Conservation (phyloP, 176 grass and related monocot species). For the Aegilops umbellulata region DNA sequence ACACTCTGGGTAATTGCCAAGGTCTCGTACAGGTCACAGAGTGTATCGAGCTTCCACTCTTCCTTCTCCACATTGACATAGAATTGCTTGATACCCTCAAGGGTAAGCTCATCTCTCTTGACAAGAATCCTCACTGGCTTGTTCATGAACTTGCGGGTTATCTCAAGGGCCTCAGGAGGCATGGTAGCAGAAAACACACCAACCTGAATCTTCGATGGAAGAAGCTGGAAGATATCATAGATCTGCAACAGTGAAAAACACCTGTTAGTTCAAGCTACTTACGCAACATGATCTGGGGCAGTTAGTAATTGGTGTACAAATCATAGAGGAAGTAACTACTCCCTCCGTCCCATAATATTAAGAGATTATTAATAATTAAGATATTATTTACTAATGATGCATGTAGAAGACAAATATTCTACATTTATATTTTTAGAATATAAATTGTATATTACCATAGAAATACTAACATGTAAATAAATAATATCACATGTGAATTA, state of each 20-base stretch:
- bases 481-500: background rate
- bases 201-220: conserved; percentile 71
- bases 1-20: conserved; percentile 83
- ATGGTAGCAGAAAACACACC: conserved; percentile 87
- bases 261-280: no score
- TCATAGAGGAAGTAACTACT: no score
- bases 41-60: conserved; percentile 84
- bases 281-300: no score
- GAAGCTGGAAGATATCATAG: conserved; percentile 84
- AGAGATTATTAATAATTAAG: no score
- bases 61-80: conserved; percentile 74
- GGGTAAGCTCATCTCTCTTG: conserved; percentile 80
- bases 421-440: no score
- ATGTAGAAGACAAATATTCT: background rate
- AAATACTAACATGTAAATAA: background rate
- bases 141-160: conserved; percentile 82
- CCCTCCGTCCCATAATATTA: no score
- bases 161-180: conserved; percentile 78
- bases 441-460: background rate
- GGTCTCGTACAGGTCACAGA: conserved; percentile 72
- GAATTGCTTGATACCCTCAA: conserved; percentile 85
- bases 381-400: no score
- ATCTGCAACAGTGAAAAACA: conserved; percentile 29
- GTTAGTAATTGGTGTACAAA: no score
- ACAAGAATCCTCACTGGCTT: conserved; percentile 77